These are phyloP conservation scores for Zygotorulaspora danielsina DNA, from an alignment of 805 yeast genomes.

Conservation along the genomic window DNA sequence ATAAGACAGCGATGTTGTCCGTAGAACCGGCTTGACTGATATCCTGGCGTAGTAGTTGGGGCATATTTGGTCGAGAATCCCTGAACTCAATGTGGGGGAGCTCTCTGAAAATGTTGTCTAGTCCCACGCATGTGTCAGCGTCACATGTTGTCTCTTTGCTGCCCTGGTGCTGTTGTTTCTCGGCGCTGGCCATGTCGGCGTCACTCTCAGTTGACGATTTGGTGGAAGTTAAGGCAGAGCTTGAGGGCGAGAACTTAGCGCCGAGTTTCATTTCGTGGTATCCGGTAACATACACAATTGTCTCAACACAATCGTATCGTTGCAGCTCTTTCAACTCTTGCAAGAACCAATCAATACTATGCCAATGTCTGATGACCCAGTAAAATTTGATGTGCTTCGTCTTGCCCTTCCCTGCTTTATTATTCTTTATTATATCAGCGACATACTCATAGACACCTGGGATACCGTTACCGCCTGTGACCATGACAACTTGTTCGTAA, in stretches of 20 bases:
- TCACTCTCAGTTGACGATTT: constrained; percentile 3
- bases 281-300: constrained; percentile 56
- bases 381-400: constrained; percentile 41
- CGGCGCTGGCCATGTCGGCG: background rate
- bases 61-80: constrained; percentile 45
- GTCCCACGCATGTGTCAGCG: constrained; percentile 6
- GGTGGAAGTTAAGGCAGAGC: constrained; percentile 5
- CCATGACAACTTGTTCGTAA: constrained; percentile 37
- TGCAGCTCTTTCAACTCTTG: constrained; percentile 37
- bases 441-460: constrained; percentile 47
- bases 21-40: constrained; percentile 37
- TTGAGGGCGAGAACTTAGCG: constrained; percentile 7
- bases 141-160: background rate
- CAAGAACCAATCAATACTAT: constrained; percentile 47
- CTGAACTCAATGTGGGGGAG: constrained; percentile 40
- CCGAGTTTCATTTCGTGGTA: constrained; percentile 18
- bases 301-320: constrained; percentile 18
- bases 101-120: constrained; percentile 10
- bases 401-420: constrained; percentile 15
- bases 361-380: constrained; percentile 60
- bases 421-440: constrained; percentile 20
- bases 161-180: background rate
- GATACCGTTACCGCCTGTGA: constrained; percentile 53
- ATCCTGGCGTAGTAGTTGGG: constrained; percentile 37
- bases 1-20: constrained; percentile 45